phyloP scores from a whole-genome alignment of 148 eudicot species.

The Amaranthus cruentus region DNA sequence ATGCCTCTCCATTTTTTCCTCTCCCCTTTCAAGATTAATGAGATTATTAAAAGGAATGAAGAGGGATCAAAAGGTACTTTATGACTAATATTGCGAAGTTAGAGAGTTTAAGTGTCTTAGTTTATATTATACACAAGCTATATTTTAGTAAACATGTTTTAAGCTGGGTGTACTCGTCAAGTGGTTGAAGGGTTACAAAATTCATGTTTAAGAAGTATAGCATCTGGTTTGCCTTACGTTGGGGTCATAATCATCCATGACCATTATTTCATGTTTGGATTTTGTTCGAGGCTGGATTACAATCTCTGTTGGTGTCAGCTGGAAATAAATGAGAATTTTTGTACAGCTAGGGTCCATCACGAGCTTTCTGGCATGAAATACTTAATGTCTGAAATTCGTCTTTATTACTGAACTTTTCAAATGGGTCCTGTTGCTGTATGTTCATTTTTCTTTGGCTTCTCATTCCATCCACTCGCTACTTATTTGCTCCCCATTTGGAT shows the following conservation, averaged over 20 bases:
- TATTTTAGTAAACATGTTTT: no score
- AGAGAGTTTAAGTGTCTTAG: no score
- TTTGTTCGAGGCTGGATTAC: background rate
- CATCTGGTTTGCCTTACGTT: background rate
- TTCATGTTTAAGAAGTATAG: background rate
- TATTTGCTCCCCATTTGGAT: background rate
- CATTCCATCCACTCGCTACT: background rate
- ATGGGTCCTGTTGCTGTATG: background rate
- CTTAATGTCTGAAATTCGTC: background rate
- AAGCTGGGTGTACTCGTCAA: no score
- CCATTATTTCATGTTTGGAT: background rate
- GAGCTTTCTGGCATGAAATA: background rate
- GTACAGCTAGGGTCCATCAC: background rate
- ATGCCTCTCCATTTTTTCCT: no score
- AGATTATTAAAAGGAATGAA: no score
- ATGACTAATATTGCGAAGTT: no score
- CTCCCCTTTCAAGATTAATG: no score
- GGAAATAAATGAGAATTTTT: background rate
- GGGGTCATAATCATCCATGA: background rate
- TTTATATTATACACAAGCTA: no score
- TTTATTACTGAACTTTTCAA: background rate
- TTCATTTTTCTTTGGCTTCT: background rate
- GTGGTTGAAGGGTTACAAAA: background rate
- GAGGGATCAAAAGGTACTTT: no score
- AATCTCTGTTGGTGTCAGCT: background rate